Percentiles rank a stretch among this genome's conserved stretches.
Conservation (phyloP, 202 grass and related monocot species). For the Hordeum pubiflorum region DNA sequence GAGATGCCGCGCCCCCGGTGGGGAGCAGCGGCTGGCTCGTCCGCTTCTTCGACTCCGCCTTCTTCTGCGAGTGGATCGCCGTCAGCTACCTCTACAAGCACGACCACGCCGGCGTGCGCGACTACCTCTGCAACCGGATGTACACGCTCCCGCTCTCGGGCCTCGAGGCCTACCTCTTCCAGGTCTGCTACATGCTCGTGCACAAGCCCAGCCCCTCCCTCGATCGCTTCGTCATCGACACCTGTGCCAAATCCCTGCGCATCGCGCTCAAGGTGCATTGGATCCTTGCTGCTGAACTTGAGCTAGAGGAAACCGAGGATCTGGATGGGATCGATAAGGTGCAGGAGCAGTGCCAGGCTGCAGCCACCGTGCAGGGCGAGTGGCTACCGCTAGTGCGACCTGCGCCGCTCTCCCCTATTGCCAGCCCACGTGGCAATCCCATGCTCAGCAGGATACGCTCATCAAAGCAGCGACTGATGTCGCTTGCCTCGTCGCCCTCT, state of each 20-base stretch:
- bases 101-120: slow-evolving; percentile 80
- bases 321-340: slow-evolving; percentile 64
- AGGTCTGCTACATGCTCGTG: slow-evolving; percentile 98
- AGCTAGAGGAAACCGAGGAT: slow-evolving; percentile 79
- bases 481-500: slow-evolving; percentile 58
- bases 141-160: slow-evolving; percentile 86
- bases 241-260: slow-evolving; percentile 76
- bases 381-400: slow-evolving; percentile 56
- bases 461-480: slow-evolving; percentile 80
- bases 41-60: slow-evolving; percentile 95
- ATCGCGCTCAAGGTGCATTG: slow-evolving; percentile 99
- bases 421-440: slow-evolving; percentile 63
- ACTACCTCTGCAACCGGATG: slow-evolving; percentile 99
- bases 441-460: slow-evolving; percentile 89
- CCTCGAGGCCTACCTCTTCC: slow-evolving; percentile 94
- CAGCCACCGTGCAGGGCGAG: slow-evolving; percentile 69
- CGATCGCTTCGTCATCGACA: slow-evolving; percentile 89
- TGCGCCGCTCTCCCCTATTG: slow-evolving; percentile 36
- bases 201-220: slow-evolving; percentile 95
- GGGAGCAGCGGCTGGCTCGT: slow-evolving; percentile 91
- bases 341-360: slow-evolving; percentile 91
- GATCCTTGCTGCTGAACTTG: slow-evolving; percentile 80
- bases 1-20: slow-evolving; percentile 44
- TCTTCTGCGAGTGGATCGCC: slow-evolving; percentile 99
- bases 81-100: slow-evolving; percentile 99